These are phyloP conservation scores for Funneliformis mosseae DNA, from an alignment of 192 early-diverging fungal species.

Conservation along the genomic window DNA sequence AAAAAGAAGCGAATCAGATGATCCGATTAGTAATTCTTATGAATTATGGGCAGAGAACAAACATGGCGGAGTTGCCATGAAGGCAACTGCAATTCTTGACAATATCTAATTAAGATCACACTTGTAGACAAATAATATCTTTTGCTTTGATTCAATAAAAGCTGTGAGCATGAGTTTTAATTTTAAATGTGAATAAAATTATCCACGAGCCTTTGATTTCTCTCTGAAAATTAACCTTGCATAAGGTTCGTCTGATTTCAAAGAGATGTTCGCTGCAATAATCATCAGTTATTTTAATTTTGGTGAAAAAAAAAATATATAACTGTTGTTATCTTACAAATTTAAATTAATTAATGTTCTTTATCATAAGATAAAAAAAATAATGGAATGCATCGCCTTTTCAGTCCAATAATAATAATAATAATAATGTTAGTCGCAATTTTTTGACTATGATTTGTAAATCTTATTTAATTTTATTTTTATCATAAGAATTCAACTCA, in stretches of 20 bases:
- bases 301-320: no score
- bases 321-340: neutral
- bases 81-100: slow-evolving; percentile 53
- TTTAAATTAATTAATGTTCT: neutral
- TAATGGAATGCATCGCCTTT: slow-evolving; percentile 77
- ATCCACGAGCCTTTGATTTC: no score
- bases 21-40: slow-evolving; percentile 42
- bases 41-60: slow-evolving; percentile 75
- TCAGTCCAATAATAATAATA: neutral
- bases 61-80: slow-evolving; percentile 71
- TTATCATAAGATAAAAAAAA: slow-evolving; percentile 66
- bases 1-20: slow-evolving; percentile 42
- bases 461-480: neutral
- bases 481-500: neutral
- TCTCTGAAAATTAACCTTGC: no score
- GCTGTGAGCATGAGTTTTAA: no score
- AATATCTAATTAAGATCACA: neutral
- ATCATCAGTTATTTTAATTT: no score
- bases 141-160: no score
- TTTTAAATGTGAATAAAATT: no score
- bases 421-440: neutral
- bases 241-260: no score
- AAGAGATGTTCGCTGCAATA: no score
- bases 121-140: no score
- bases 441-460: neutral